phyloP scores from a whole-genome alignment of 768 basidiomycete species.

The Mycena latifolia region DNA sequence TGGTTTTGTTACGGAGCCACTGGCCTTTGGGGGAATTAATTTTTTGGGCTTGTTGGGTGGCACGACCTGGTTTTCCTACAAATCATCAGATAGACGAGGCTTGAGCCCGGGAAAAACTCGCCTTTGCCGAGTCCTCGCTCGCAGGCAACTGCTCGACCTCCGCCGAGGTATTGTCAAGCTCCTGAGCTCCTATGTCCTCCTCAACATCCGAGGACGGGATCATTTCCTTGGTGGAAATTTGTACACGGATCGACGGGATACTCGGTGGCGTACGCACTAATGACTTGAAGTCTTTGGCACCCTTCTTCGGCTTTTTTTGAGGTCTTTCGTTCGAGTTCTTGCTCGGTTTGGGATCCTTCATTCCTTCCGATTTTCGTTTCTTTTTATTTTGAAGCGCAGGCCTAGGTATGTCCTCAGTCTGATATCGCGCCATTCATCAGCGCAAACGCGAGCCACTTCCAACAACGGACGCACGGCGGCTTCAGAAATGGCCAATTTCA shows the following conservation, averaged over 20 bases:
- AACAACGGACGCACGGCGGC: constrained; percentile 12
- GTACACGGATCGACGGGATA: not conserved
- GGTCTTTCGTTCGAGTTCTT: constrained; percentile 26
- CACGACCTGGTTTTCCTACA: constrained; percentile 11
- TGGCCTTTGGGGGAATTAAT: not conserved
- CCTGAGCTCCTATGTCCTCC: constrained; percentile 39
- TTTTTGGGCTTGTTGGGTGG: not conserved
- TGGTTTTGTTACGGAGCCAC: constrained; percentile 9
- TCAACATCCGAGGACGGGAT: constrained; percentile 58
- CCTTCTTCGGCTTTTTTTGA: constrained; percentile 26
- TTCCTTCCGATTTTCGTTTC: constrained; percentile 30
- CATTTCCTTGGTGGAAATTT: constrained; percentile 38
- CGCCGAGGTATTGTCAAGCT: constrained; percentile 7
- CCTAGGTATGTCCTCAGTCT: constrained; percentile 10
- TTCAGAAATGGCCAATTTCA: constrained; percentile 53
- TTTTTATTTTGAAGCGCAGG: not conserved
- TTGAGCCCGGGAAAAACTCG: not conserved
- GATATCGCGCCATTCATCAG: too few species aligned
- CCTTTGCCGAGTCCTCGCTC: constrained; percentile 17
- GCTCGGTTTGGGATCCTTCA: constrained; percentile 23
- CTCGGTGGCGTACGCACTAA: constrained; percentile 42
- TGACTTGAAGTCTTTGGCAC: constrained; percentile 51
- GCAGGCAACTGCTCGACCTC: constrained; percentile 14
- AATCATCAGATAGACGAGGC: not conserved
- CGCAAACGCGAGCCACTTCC: not conserved